phyloP scores from a whole-genome alignment of 805 yeast species.

The Ogataea paraovalis region DNA sequence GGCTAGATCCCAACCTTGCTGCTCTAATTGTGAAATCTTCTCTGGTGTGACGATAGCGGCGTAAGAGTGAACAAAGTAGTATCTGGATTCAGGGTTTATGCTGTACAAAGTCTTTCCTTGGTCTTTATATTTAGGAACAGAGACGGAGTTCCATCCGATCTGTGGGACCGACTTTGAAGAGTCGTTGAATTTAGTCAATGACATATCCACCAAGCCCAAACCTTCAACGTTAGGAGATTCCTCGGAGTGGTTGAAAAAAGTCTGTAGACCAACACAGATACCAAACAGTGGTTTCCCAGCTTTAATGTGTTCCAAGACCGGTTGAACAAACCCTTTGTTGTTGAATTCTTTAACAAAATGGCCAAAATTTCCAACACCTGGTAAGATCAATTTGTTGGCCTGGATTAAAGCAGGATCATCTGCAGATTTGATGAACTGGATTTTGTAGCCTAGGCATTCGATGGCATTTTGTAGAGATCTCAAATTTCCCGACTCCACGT shows the following conservation, averaged over 20 bases:
- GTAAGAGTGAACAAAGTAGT: constrained; percentile 93
- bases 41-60: constrained; percentile 61
- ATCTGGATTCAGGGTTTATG: constrained; percentile 62
- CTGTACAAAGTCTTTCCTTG: constrained; percentile 46
- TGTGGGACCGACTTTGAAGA: constrained; percentile 83
- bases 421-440: constrained; percentile 55
- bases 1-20: constrained; percentile 63
- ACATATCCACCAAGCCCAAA: constrained; percentile 51
- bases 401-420: constrained; percentile 44
- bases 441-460: constrained; percentile 67
- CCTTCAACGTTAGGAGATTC: constrained; percentile 64
- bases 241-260: constrained; percentile 69
- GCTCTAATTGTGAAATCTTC: constrained; percentile 30
- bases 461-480: constrained; percentile 88
- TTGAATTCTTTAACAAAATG: constrained; percentile 77
- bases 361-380: constrained; percentile 98
- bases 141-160: constrained; percentile 82
- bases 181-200: constrained; percentile 58
- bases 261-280: constrained; percentile 93
- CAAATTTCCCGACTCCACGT: constrained; percentile 90
- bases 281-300: constrained; percentile 93
- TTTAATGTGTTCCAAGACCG: constrained; percentile 60
- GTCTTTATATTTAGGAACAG: constrained; percentile 16
- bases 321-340: constrained; percentile 58
- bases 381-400: constrained; percentile 66